Conservation (phyloP, 129 eudicot genomes). For the Flaveria trinervia region DNA sequence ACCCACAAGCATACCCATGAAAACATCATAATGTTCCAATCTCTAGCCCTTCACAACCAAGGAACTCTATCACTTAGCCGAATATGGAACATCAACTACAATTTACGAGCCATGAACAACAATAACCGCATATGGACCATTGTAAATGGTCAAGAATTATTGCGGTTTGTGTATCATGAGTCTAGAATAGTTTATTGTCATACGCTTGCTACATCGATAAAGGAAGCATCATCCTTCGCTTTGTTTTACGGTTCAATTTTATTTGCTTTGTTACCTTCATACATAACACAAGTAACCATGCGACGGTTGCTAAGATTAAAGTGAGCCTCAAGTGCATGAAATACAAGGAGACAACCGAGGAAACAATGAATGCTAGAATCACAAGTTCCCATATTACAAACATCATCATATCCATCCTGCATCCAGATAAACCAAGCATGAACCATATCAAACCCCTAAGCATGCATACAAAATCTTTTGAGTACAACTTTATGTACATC, state of each 20-base stretch:
- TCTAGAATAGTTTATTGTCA: constrained; percentile 1
- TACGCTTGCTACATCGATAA: constrained; percentile 57
- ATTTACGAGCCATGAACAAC: not conserved
- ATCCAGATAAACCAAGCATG: constrained; percentile 17
- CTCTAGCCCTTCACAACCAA: not conserved
- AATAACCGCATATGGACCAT: not conserved
- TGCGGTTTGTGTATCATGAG: constrained; percentile 31
- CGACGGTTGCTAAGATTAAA: constrained; percentile 49
- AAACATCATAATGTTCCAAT: too few relatives aligned
- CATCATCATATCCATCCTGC: constrained; percentile 86
- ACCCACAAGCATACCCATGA: too few relatives aligned
- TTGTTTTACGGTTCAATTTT: constrained; percentile 66
- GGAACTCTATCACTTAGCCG: too few relatives aligned
- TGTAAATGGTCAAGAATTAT: constrained; percentile 32
- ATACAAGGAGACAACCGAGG: constrained; percentile 75
- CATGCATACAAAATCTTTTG: not conserved
- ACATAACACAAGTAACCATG: constrained; percentile 67
- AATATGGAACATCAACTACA: not conserved
- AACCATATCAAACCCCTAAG: not conserved
- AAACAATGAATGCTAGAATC: constrained; percentile 70
- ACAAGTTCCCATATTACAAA: constrained; percentile 87
- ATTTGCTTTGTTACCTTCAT: constrained; percentile 87
- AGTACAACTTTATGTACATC: too few relatives aligned
- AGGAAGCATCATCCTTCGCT: constrained; percentile 95
- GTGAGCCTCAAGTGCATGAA: constrained; percentile 70